Evolutionary conservation across 345 rosid species (phyloP), one percentile per base, ranked within the genome.

Genomic region (Sonneratia caseolaris): DNA sequence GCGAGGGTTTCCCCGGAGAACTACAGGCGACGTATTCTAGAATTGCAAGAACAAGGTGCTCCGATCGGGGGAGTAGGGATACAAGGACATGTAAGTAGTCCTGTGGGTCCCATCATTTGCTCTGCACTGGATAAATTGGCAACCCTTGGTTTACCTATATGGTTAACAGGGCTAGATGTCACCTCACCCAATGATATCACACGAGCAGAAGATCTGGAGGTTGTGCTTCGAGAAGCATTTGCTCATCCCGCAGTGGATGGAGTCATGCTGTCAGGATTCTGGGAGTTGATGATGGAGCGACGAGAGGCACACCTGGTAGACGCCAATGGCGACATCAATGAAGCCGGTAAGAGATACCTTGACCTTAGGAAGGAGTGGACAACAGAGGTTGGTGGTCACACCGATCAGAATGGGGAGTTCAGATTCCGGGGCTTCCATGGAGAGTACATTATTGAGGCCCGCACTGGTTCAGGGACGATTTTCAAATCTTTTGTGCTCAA

Each of bases 141-240:
- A 18, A 82, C 81, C 37, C 86, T 93, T 0, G 97, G 98, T 24
- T 81, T 89, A 70, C 96, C 97, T 0, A 83, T 93, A 64, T 93
- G 98, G 98, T 91, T 93, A 72, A 93, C 94, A 0, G 98, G 91
- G 82, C 89, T 93, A 0, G 98, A 93, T 45, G 98, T 93, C 42
- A 86, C 96, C 4, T 93, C 97, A 6, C 68, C 37, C 2, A 91
- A 93, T 16, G 98, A 91, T 68, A 80, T 75, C 45, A 70, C 91
- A 12, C 84, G 98, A 73, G 98, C 88, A 13, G 97, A 91, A 22
- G 98, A 93, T 78, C 79, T 93, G 19, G 98, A 91, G 80, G 94
- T 88, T 36, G 89, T 91, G 91, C 84, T 93, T 16, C 84, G 98
- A 71, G 98, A 93, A 83, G 94, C 92, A 0, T 91, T 76, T 69